Conservation (phyloP, 805 yeast genomes). For the Candida yuanshanica region DNA sequence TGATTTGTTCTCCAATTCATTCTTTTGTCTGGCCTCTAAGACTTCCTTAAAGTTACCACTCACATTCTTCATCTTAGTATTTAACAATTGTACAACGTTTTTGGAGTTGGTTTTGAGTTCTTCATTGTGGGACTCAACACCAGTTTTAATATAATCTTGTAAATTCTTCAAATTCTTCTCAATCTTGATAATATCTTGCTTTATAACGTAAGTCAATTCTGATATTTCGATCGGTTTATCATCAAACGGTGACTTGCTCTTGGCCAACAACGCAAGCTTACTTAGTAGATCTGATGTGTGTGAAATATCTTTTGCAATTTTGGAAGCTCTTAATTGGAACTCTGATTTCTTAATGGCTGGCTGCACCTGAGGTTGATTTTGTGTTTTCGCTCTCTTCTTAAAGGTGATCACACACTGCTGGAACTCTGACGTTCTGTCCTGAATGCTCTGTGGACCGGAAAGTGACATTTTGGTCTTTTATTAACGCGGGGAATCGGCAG, state of each 20-base stretch:
- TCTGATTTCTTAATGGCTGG: conserved; percentile 30
- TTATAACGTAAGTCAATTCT: conserved; percentile 72
- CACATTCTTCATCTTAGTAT: conserved; percentile 85
- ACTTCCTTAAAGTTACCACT: conserved; percentile 89
- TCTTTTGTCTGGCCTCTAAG: conserved; percentile 78
- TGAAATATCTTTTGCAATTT: conserved; percentile 84
- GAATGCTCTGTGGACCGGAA: conserved; percentile 29
- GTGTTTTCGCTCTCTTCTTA: conserved; percentile 48
- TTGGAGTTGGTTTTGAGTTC: conserved; percentile 67
- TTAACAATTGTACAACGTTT: conserved; percentile 81
- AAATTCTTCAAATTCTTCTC: conserved; percentile 63
- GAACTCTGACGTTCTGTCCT: conserved; percentile 88
- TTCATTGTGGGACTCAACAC: conserved; percentile 35
- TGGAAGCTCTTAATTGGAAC: conserved; percentile 66
- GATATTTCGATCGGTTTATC: conserved; percentile 93
- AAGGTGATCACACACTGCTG: conserved; percentile 83
- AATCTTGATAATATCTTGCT: conserved; percentile 80
- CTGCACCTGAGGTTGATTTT: conserved; percentile 13
- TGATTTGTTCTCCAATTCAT: conserved; percentile 72
- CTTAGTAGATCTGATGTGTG: conserved; percentile 76
- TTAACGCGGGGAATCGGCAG: too few species aligned
- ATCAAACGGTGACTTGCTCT: conserved; percentile 84
- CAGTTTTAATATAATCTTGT: conserved; percentile 45
- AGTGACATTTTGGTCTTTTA: not conserved
- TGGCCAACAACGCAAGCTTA: conserved; percentile 78